A percentile compares a stretch with the other conserved stretches of the same genome.
Conservation (phyloP, 345 rosid genomes). For the Carallia pectinifolia region DNA sequence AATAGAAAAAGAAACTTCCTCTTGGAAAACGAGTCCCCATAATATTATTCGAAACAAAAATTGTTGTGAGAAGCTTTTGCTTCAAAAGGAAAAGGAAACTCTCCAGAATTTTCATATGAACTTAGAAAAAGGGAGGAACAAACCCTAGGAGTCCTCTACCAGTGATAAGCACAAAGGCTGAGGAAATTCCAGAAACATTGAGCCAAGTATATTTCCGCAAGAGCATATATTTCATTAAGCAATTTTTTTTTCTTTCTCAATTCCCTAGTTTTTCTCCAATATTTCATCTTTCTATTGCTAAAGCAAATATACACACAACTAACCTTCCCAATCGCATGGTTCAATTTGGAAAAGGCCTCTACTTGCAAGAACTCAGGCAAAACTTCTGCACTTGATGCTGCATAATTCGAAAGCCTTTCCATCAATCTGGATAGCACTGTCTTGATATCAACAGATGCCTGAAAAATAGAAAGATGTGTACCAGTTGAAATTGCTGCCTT, state of each 20-base stretch:
- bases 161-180: not conserved
- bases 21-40: not conserved
- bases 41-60: not conserved
- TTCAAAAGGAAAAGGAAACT: not conserved
- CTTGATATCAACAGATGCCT: slow-evolving; percentile 97
- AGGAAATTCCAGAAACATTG: no score
- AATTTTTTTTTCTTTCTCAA: not conserved
- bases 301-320: slow-evolving; percentile 4
- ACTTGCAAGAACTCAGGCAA: slow-evolving; percentile 98
- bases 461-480: slow-evolving; percentile 30
- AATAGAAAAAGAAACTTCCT: not conserved
- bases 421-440: slow-evolving; percentile 91
- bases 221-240: not conserved
- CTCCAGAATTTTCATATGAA: not conserved
- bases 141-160: not conserved
- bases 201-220: no score
- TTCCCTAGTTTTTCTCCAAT: not conserved
- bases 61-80: not conserved
- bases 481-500: not conserved
- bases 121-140: no score
- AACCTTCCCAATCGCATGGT: slow-evolving; percentile 97
- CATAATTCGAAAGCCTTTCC: slow-evolving; percentile 98
- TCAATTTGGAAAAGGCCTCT: slow-evolving; percentile 96
- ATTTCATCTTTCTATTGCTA: not conserved
- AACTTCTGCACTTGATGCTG: slow-evolving; percentile 82